Base-by-base conservation (phyloP, 345 rosid species). In the Limnanthes douglasii region DNA sequence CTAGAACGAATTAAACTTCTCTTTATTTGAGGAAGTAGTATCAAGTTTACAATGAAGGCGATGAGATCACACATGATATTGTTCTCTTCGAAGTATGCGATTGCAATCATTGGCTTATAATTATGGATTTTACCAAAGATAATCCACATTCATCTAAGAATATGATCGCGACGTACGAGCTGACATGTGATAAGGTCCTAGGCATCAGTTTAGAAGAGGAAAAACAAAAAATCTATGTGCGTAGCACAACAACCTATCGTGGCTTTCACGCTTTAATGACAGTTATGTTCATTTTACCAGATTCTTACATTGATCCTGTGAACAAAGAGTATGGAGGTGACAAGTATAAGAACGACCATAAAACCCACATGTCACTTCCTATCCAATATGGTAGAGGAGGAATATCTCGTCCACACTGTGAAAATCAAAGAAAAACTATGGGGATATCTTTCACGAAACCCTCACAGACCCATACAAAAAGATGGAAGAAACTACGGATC, bases 271-370 rank as follows among this genome's bases (percentile, higher is more conserved):
- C 86, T 19, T 18, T 78, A 31, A 81, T 90, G 93, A 69, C 93
- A 1, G 88, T 78, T 34, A 81, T 78, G 14, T 92, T 77, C 22
- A 63, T 90, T 20, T 57, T 85, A 47, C 96, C 99, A 1, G 99
- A 90, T 61, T 90, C 96, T 7, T 84, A 84, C 56, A 77, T 90
- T 31, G 95, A 90, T 68, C 88, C 93, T 3, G 61, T 23, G 27
- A 90, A 78, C 50, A 80, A 85, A 65, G 79, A 80, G 36, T 85
- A 85, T 48, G 99, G 94, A 75, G 96, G 99, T 85, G 98, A 83
- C 56, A 84, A 83, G 45, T 83, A 83, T 15, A 83, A 74, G 45
- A 72, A 83, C 40, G 98, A 95, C 21, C 62, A 65, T 13, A 83
- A 79, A 19, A 84, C 81, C 13, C 86, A 48, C 9, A 70, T 86